Evolutionary conservation across 2,329 filamentous ascomycete genomes (phyloP).

Genomic region (Colletotrichum spinosum): DNA sequence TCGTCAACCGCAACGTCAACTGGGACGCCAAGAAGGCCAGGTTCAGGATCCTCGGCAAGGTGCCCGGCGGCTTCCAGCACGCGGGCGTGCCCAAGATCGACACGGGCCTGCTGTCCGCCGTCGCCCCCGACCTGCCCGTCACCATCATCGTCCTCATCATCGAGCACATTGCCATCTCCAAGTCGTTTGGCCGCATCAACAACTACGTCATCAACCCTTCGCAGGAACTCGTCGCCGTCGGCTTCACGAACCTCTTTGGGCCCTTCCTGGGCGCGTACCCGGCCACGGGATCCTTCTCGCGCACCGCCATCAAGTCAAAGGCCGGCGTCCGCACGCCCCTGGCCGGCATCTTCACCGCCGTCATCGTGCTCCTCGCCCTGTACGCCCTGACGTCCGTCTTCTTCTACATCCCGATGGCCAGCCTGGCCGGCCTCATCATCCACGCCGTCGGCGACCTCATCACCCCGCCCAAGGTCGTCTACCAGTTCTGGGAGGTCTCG

Average conservation of each 20-base stretch:
- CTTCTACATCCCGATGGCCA: slow-evolving; percentile 81
- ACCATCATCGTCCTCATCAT: slow-evolving; percentile 84
- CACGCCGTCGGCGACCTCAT: slow-evolving; percentile 85
- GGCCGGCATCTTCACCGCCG: slow-evolving; percentile 81
- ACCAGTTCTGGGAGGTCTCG: slow-evolving; percentile 82
- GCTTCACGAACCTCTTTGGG: slow-evolving; percentile 79
- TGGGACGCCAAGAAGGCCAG: slow-evolving; percentile 59
- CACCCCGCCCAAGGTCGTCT: slow-evolving; percentile 78
- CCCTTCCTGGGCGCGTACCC: slow-evolving; percentile 74
- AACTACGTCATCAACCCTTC: slow-evolving; percentile 84
- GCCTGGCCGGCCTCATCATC: slow-evolving; percentile 82
- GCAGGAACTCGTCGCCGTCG: slow-evolving; percentile 83
- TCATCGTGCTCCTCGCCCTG: slow-evolving; percentile 80
- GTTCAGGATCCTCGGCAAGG: slow-evolving; percentile 74
- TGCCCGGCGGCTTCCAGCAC: slow-evolving; percentile 80
- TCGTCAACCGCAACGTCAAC: slow-evolving; percentile 71
- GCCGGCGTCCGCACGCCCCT: slow-evolving; percentile 84
- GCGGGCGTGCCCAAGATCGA: slow-evolving; percentile 75
- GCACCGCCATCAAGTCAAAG: slow-evolving; percentile 87
- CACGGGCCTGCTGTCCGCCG: slow-evolving; percentile 68
- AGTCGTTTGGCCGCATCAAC: slow-evolving; percentile 83
- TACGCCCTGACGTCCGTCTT: slow-evolving; percentile 83
- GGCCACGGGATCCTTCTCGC: slow-evolving; percentile 62
- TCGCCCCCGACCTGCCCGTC: slow-evolving; percentile 75
- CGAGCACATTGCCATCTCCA: slow-evolving; percentile 86